Evolutionary conservation across 2,329 filamentous ascomycete genomes (phyloP), one percentile per base, ranked within the genome.

Genomic region (Chaetomium sp.): DNA sequence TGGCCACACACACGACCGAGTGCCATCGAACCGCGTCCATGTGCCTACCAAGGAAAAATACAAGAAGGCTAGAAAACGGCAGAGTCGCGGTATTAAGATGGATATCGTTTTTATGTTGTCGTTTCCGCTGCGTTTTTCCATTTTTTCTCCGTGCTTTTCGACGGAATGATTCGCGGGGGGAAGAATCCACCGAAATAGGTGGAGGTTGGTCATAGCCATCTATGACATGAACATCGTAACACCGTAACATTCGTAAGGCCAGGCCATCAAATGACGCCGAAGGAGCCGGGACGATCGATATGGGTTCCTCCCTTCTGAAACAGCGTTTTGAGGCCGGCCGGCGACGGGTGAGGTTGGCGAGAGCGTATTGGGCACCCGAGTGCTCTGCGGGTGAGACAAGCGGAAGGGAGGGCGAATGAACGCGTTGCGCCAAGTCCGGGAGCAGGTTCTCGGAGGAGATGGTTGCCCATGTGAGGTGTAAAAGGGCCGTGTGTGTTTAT

Each of bases 221-320:
- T 65, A 64, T 57, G 64, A 65, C 64, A 58, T 65, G 62, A 27
- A 65, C 64, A 53, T 65, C 64, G 60, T 65, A 64, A 64, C 58
- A 63, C 61, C 64, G 58, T 65, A 64, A 65, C 61, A 65, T 60
- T 65, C 64, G 49, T 65, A 61, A 61, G 55, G 58, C 58, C 49
- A 55, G 54, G 56, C 45, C 19, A 27, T 27, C 19, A 27, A 27
- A 27, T 27, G 19, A 27, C 19, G 19, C 19, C 19, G 19, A 27
- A 27, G 19, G 19, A 27, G 19, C 19, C 19, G 19, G 19, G 19
- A 27, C 19, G 19, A 27, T 27, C 19, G 19, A 27, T 27, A 27
- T 27, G 19, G 19, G 19, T 27, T 27, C 19, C 19, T 27, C 19
- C 19, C 19, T 27, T 27, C 19, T 27, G 19, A 27, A 27, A 27